Evolutionary conservation across 2,329 filamentous ascomycete genomes (phyloP).

Genomic region (Grosmannia huntii): DNA sequence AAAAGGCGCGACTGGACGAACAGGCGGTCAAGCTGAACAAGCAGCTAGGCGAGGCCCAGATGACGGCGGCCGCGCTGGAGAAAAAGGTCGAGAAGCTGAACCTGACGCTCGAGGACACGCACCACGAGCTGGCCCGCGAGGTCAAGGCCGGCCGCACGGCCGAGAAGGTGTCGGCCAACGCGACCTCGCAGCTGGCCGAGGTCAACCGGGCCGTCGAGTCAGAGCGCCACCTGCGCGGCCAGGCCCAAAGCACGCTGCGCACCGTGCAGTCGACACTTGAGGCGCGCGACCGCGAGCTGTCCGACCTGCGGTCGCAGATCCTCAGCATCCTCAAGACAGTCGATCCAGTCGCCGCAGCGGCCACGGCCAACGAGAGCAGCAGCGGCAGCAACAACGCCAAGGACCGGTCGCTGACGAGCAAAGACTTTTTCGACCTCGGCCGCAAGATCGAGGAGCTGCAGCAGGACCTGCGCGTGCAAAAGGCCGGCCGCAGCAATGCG

Average conservation of each 20-base stretch:
- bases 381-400: neutral
- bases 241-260: constrained; percentile 75
- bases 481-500: constrained; percentile 66
- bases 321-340: constrained; percentile 76
- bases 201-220: constrained; percentile 82
- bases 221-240: constrained; percentile 70
- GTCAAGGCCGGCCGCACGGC: constrained; percentile 82
- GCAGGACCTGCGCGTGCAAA: constrained; percentile 72
- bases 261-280: constrained; percentile 71
- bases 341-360: constrained; percentile 57
- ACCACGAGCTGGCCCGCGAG: constrained; percentile 81
- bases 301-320: constrained; percentile 67
- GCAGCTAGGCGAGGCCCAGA: constrained; percentile 74
- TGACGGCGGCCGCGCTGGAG: constrained; percentile 71
- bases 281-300: constrained; percentile 65
- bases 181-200: constrained; percentile 75
- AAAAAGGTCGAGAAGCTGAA: constrained; percentile 92
- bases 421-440: constrained; percentile 56
- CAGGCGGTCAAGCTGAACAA: constrained; percentile 68
- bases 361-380: constrained; percentile 33
- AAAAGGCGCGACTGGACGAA: constrained; percentile 74
- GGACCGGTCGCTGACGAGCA: constrained; percentile 6
- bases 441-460: constrained; percentile 82
- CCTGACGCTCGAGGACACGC: constrained; percentile 78
- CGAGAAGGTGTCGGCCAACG: constrained; percentile 72